A percentile compares a stretch with the other conserved stretches of the same genome.
Evolutionary conservation across 164 flowering plant species (phyloP).

Genomic region (Dillenia suffruticosa): DNA sequence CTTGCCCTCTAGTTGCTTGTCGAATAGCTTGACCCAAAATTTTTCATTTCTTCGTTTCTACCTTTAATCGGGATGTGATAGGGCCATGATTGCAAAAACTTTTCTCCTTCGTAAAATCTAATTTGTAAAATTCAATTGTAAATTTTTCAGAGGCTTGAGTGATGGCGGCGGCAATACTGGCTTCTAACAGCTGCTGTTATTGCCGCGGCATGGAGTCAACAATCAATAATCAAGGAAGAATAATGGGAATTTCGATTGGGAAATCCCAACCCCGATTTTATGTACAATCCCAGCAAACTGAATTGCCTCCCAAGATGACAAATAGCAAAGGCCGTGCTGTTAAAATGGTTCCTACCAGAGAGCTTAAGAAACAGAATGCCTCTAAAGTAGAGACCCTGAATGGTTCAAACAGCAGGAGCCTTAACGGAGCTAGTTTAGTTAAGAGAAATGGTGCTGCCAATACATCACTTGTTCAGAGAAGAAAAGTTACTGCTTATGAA

Average conservation of each 20-base stretch:
- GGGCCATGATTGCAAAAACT: too few species aligned
- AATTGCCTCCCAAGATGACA: constrained; percentile 17
- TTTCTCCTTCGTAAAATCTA: too few species aligned
- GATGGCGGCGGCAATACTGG: constrained; percentile 51
- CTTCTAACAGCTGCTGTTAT: constrained; percentile 48
- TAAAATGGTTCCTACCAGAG: constrained; percentile 66
- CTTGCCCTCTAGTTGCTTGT: too few species aligned
- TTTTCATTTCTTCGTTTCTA: too few species aligned
- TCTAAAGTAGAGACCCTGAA: constrained; percentile 33
- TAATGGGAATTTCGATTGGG: constrained; percentile 20
- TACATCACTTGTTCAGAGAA: constrained; percentile 25
- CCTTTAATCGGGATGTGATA: too few species aligned
- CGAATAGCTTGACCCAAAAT: too few species aligned
- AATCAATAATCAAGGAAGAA: constrained; percentile 25
- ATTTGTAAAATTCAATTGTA: too few species aligned
- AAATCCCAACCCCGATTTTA: constrained; percentile 17
- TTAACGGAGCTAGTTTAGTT: constrained; percentile 36
- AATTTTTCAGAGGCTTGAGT: too few species aligned
- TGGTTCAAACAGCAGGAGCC: constrained; percentile 19
- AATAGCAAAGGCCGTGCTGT: constrained; percentile 33
- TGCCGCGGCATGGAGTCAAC: constrained; percentile 27
- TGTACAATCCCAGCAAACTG: constrained; percentile 43
- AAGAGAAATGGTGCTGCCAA: constrained; percentile 20
- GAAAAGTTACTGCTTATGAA: constrained; percentile 15
- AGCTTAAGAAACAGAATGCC: constrained; percentile 34